phyloP scores from a whole-genome alignment of 2,329 filamentous ascomycete genomes.

The Cadophora sp. region DNA sequence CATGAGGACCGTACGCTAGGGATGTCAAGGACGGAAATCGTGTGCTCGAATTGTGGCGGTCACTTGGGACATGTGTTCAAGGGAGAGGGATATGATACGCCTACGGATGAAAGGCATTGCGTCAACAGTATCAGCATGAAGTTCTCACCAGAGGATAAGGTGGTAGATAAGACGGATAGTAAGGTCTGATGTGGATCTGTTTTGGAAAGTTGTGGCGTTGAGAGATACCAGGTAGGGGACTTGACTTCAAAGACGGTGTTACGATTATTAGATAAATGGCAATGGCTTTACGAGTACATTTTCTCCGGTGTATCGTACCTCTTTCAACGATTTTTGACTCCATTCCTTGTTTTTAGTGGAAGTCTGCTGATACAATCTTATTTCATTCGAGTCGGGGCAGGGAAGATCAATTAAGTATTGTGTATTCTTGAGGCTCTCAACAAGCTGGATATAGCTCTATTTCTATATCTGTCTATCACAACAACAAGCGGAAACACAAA shows the following conservation, averaged over 20 bases:
- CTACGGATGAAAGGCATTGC: constrained; percentile 95
- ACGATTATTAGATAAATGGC: neutral
- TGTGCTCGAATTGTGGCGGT: constrained; percentile 92
- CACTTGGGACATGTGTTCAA: constrained; percentile 93
- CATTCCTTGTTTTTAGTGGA: too few species aligned
- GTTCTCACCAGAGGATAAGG: constrained; percentile 73
- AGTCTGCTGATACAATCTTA: too few species aligned
- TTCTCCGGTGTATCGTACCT: neutral
- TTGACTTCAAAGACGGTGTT: neutral
- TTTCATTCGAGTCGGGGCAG: too few species aligned
- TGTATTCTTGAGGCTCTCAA: too few species aligned
- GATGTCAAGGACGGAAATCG: constrained; percentile 90
- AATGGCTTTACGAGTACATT: neutral
- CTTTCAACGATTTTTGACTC: too few species aligned
- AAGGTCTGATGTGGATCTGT: constrained; percentile 43
- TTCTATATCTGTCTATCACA: neutral
- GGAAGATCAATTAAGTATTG: too few species aligned
- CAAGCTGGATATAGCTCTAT: too few species aligned
- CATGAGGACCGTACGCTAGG: constrained; percentile 80
- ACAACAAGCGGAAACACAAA: neutral
- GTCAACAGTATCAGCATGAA: constrained; percentile 93
- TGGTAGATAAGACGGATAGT: constrained; percentile 48
- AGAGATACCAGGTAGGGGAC: constrained; percentile 6
- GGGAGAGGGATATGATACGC: constrained; percentile 81
- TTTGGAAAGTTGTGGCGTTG: neutral